Evolutionary conservation across 805 yeast species (phyloP), one percentile per base, ranked within the genome.

Genomic region (Vanderwaltozyma polyspora): DNA sequence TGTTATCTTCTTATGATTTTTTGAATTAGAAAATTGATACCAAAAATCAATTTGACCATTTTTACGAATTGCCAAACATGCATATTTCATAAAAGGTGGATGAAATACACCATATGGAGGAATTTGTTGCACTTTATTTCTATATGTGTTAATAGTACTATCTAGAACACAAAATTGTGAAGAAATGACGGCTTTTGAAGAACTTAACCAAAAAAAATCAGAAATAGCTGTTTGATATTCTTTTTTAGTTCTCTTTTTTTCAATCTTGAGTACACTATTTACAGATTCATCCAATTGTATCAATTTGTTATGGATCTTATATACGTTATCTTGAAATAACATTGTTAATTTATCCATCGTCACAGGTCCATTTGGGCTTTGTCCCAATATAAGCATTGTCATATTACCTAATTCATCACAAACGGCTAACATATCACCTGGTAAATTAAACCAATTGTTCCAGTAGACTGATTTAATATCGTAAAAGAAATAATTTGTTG

Each of bases 391-490:
- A 16, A 69, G 51, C 38, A 77, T 67, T 3, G 80, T 68, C 29
- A 77, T 57, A 37, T 77, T 74, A 2, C 95, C 95, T 25, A 64
- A 51, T 16, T 66, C 68, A 53, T 87, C 97, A 29, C 81, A 66
- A 3, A 81, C 72, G 2, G 93, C 93, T 31, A 91, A 65, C 49
- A 87, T 94, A 37, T 81, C 75, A 29, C 89, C 89, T 1, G 77
- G 52, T 14, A 54, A 38, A 30, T 56, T 51, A 28, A 51, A 50
- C 57, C 59, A 63, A 31, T 76, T 73, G 38, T 91, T 77, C 86
- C 95, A 91, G 26, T 69, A 62, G 5, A 84, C 69, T 18, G 66
- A 48, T 1, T 65, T 46, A 6, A 74, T 49, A 35, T 57, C 60
- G 28, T 66, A 66, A 27, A 55, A 48, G 15, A 43, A 43, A 14